Evolutionary conservation across 2,329 filamentous ascomycete genomes (phyloP).

Genomic region (Mariannaea elegans): DNA sequence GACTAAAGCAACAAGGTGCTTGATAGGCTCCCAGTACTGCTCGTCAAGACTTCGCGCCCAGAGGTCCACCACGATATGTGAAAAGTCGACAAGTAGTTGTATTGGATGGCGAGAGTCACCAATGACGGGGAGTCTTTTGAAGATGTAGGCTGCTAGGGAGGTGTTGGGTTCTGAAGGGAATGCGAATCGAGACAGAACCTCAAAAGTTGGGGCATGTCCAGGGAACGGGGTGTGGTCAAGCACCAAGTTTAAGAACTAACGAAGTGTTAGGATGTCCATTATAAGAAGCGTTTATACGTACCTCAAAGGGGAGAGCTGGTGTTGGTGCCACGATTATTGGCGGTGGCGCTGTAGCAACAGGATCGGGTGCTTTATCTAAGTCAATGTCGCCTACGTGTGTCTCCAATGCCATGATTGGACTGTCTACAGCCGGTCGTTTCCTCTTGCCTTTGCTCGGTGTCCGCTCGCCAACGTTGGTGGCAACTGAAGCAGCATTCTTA

Average conservation of each 20-base stretch:
- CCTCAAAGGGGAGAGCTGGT: constrained; percentile 55
- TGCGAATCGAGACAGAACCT: constrained; percentile 69
- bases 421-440: constrained; percentile 72
- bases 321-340: constrained; percentile 35
- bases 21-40: constrained; percentile 68
- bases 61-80: constrained; percentile 68
- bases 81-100: constrained; percentile 71
- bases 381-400: constrained; percentile 55
- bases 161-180: constrained; percentile 71
- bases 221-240: constrained; percentile 68
- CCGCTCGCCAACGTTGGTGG: constrained; percentile 57
- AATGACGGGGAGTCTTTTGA: constrained; percentile 71
- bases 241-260: constrained; percentile 68
- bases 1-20: constrained; percentile 71
- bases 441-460: constrained; percentile 76
- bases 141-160: constrained; percentile 72
- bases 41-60: constrained; percentile 76
- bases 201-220: constrained; percentile 70
- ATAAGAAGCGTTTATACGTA: constrained; percentile 39
- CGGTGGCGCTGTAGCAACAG: constrained; percentile 35
- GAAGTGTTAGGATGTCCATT: constrained; percentile 33
- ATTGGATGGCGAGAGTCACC: constrained; percentile 58
- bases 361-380: constrained; percentile 40
- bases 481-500: constrained; percentile 53
- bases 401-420: constrained; percentile 70